A percentile compares a stretch with the other conserved stretches of the same genome.
phyloP scores from a whole-genome alignment of 768 basidiomycete species.

The Amanita jacksonii region DNA sequence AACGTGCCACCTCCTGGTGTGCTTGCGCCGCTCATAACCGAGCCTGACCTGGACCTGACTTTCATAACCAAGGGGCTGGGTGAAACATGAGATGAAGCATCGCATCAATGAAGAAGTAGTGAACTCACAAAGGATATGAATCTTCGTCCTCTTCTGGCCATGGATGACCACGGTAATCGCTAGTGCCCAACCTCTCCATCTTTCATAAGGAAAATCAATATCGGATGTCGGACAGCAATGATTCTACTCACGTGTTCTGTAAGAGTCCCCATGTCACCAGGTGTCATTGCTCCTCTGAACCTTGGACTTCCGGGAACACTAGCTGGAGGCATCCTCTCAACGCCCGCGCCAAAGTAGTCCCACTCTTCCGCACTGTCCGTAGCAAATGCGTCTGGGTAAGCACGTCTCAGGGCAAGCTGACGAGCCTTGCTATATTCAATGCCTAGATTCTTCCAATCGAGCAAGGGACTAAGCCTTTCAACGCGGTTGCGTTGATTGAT shows the following conservation, averaged over 20 bases:
- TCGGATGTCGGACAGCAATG: not conserved
- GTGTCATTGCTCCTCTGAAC: slow-evolving; percentile 80
- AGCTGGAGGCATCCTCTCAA: slow-evolving; percentile 59
- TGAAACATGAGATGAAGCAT: slow-evolving; percentile 7
- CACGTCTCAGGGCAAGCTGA: slow-evolving; percentile 82
- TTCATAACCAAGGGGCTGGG: slow-evolving; percentile 82
- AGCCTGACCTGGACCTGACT: slow-evolving; percentile 73
- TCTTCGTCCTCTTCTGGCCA: slow-evolving; percentile 80
- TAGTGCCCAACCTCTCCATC: slow-evolving; percentile 86
- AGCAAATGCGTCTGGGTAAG: slow-evolving; percentile 91
- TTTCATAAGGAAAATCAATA: slow-evolving; percentile 11
- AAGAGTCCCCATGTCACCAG: slow-evolving; percentile 86
- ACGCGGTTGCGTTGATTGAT: slow-evolving; percentile 99
- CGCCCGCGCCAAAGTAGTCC: slow-evolving; percentile 47
- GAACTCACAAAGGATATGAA: slow-evolving; percentile 75
- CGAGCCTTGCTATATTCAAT: slow-evolving; percentile 95
- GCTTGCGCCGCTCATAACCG: slow-evolving; percentile 58
- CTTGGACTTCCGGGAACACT: slow-evolving; percentile 86
- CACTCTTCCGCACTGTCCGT: slow-evolving; percentile 34
- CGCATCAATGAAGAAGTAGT: slow-evolving; percentile 10
- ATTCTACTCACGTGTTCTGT: slow-evolving; percentile 60
- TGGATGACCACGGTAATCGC: slow-evolving; percentile 68
- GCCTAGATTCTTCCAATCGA: slow-evolving; percentile 98
- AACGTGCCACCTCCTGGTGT: slow-evolving; percentile 82
- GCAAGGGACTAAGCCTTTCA: slow-evolving; percentile 82